Base-by-base conservation (phyloP, 225 moss, liverwort and hornwort genomes). In the Takakia lepidozioides region DNA sequence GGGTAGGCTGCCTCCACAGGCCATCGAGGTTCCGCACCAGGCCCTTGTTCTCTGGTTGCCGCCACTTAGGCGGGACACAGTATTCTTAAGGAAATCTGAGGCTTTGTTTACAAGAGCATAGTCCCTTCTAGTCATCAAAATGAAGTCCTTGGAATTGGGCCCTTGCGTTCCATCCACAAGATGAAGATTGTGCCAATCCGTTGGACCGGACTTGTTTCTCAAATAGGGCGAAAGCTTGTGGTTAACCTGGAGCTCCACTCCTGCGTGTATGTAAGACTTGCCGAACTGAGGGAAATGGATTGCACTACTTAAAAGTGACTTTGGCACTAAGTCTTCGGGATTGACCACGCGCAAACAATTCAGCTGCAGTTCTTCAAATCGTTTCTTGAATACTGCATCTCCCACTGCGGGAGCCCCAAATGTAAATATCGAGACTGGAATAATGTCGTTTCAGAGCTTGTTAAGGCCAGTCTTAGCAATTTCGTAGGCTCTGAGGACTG, bases 331-430 rank as follows among this genome's bases (percentile, higher is more conserved):
- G 47, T 89, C 89, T 8, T 68, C 66, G 1, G 57, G 10, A 37
- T 89, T 89, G 8, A 74, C 80, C 1, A 89, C 45, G 2, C 89
- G 49, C 16, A 89, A 59, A 8, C 77, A 82, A 35, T 75, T 83
- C 25, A 89, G 60, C 0, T 59, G 37, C 0, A 80, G 57, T 29
- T 65, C 62, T 22, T 75, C 63, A 24, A 89, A 51, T 19, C 76
- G 54, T 10, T 70, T 58, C 29, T 57, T 62, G 61, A 89, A 86
- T 17, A 69, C 58, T 9, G 54, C 69, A 17, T 89, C 80, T 18
- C 89, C 89, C 0, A 86, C 30, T 27, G 83, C 61, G 51, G 89
- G 89, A 25, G 79, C 72, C 27, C 43, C 89, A 1, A 76, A 89
- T 2, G 69, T 58, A 63, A 67, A 86, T 7, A 77, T 80, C 0